Percentiles rank a stretch among this genome's conserved stretches.
These are phyloP conservation scores for Mariannaea elegans DNA, from an alignment of 2,329 filamentous ascomycete genomes.

Conservation along the genomic window DNA sequence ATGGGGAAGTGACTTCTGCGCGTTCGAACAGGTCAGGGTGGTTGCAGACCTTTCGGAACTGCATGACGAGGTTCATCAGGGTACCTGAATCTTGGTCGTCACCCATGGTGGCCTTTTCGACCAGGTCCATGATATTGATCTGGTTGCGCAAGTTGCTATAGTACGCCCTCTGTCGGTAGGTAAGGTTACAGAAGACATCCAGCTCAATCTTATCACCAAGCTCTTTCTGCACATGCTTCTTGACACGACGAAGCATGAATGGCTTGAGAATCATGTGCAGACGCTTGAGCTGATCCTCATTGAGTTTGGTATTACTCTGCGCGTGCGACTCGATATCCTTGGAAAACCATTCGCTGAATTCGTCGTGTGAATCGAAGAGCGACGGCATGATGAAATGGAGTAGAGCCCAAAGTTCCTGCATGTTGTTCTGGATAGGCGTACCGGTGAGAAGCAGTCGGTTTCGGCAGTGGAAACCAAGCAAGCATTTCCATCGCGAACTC, in stretches of 20 bases:
- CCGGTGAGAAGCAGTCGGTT: slow-evolving; percentile 94
- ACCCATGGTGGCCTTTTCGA: slow-evolving; percentile 94
- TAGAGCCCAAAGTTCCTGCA: slow-evolving; percentile 98
- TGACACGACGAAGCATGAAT: slow-evolving; percentile 99
- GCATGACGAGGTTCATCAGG: slow-evolving; percentile 99
- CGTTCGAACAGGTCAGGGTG: slow-evolving; percentile 97
- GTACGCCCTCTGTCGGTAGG: slow-evolving; percentile 93
- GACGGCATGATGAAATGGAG: slow-evolving; percentile 99
- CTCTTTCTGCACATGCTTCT: slow-evolving; percentile 99
- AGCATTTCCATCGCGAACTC: slow-evolving; percentile 95
- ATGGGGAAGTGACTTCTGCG: slow-evolving; percentile 87
- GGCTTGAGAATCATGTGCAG: slow-evolving; percentile 99
- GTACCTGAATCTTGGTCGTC: slow-evolving; percentile 96
- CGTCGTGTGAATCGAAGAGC: slow-evolving; percentile 92
- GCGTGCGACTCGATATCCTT: slow-evolving; percentile 98
- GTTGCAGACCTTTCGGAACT: slow-evolving; percentile 99
- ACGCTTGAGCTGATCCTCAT: slow-evolving; percentile 96
- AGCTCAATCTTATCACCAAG: slow-evolving; percentile 98
- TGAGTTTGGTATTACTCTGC: slow-evolving; percentile 98
- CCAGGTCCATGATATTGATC: slow-evolving; percentile 98
- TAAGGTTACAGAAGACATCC: slow-evolving; percentile 96
- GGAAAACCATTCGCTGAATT: slow-evolving; percentile 94
- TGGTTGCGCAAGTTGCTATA: slow-evolving; percentile 94
- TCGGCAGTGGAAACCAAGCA: slow-evolving; percentile 93
- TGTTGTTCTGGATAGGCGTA: slow-evolving; percentile 99